A percentile compares a stretch with the other conserved stretches of the same genome.
Evolutionary conservation across 352 stramenopile species (phyloP).

Genomic region (Chrysophaeum taylorii): DNA sequence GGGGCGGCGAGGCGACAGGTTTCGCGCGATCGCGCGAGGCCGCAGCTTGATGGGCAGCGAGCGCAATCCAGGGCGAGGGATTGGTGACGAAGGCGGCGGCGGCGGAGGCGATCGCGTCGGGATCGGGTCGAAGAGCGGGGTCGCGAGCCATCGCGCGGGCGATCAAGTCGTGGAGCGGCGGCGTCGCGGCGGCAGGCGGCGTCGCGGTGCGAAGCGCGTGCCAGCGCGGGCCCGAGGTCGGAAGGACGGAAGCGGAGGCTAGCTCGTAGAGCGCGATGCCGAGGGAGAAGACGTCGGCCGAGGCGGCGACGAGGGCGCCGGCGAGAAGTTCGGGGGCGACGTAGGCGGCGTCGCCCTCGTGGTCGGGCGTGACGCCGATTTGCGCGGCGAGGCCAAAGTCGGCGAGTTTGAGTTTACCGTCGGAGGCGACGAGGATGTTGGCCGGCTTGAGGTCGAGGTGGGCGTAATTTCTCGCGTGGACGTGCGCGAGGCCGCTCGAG

Average conservation of each 20-base stretch:
- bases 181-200: not conserved
- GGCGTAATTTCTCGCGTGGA: conserved; percentile 58
- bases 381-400: conserved; percentile 93
- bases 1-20: too few species aligned
- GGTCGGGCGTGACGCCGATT: conserved; percentile 55
- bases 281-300: conserved; percentile 70
- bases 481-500: conserved; percentile 46
- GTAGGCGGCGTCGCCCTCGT: conserved; percentile 27
- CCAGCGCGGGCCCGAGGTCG: not conserved
- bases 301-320: conserved; percentile 47
- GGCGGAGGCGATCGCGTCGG: too few species aligned
- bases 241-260: not conserved
- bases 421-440: conserved; percentile 77
- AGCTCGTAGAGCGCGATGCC: conserved; percentile 30
- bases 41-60: too few species aligned
- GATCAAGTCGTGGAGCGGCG: not conserved
- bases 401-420: conserved; percentile 88
- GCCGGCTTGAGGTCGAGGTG: conserved; percentile 77
- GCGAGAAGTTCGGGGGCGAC: conserved; percentile 49
- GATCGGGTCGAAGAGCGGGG: too few species aligned
- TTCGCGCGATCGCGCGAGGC: too few species aligned
- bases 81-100: too few species aligned
- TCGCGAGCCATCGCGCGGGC: too few species aligned
- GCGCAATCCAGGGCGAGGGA: too few species aligned
- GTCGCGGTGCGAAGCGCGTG: conserved; percentile 4